Evolutionary conservation across 306 rosid species (phyloP).

Genomic region (Gleditsia sinensis): DNA sequence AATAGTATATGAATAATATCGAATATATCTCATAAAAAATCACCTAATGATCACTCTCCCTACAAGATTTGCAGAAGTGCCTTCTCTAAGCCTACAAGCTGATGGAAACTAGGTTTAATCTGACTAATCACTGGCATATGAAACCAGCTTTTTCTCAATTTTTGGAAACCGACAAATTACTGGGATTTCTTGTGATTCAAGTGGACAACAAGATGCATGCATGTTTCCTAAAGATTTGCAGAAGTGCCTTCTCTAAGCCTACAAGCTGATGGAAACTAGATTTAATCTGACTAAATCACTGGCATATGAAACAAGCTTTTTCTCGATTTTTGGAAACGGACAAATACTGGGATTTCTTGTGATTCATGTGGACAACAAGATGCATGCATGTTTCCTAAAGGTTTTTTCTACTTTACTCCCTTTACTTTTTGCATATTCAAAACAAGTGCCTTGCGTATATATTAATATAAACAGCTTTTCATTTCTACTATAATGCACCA

Average conservation of each 20-base stretch:
- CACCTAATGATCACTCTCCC: no score
- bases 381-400: slow-evolving; percentile 21
- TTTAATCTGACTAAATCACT: neutral
- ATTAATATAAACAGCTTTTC: slow-evolving; percentile 15
- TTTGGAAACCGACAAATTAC: neutral
- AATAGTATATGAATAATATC: neutral
- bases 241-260: neutral
- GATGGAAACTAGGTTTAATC: neutral
- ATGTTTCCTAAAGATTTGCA: neutral
- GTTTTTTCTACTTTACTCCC: slow-evolving; percentile 5
- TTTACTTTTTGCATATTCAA: slow-evolving; percentile 33
- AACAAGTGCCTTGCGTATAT: slow-evolving; percentile 4
- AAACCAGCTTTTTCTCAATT: neutral
- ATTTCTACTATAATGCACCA: neutral
- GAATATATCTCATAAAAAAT: no score
- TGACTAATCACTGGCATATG: neutral
- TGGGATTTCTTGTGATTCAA: slow-evolving; percentile 12
- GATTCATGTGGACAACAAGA: slow-evolving; percentile 37
- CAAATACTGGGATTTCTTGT: neutral
- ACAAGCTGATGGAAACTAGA: neutral
- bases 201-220: no score
- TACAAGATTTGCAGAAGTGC: neutral
- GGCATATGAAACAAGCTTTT: neutral
- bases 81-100: neutral
- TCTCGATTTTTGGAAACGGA: neutral